Percentiles rank a stretch among this genome's conserved stretches.
phyloP scores from a whole-genome alignment of 768 basidiomycete species.

The Phallus indusiatus region DNA sequence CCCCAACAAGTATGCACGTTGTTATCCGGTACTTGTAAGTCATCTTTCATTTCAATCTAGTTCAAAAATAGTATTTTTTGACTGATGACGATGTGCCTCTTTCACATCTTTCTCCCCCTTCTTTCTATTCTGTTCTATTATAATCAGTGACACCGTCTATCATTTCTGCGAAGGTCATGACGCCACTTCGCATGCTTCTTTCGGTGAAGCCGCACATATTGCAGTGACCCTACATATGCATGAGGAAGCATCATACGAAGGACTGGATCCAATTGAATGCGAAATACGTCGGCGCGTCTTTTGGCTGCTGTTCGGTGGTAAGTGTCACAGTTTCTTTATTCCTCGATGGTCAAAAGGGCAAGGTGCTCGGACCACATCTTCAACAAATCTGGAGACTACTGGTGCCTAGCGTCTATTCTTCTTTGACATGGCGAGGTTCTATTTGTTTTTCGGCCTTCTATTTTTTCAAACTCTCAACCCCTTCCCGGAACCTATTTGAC shows the following conservation, averaged over 20 bases:
- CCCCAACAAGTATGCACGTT: slow-evolving; percentile 75
- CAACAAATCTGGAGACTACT: background rate
- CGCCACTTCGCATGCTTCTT: slow-evolving; percentile 79
- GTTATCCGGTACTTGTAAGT: slow-evolving; percentile 84
- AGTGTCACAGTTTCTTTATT: slow-evolving; percentile 15
- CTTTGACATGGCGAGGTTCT: background rate
- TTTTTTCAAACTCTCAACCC: background rate
- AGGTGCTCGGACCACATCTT: background rate
- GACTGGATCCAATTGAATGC: slow-evolving; percentile 77
- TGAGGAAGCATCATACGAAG: slow-evolving; percentile 76
- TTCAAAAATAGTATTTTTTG: slow-evolving; percentile 2
- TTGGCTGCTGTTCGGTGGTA: slow-evolving; percentile 86
- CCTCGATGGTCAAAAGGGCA: background rate
- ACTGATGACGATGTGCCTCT: background rate
- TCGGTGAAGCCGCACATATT: slow-evolving; percentile 80
- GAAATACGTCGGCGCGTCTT: slow-evolving; percentile 81
- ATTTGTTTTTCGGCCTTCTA: background rate
- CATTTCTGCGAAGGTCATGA: slow-evolving; percentile 87
- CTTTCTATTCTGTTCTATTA: slow-evolving; percentile 6
- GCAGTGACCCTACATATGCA: slow-evolving; percentile 78
- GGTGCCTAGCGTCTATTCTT: background rate
- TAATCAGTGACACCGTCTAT: slow-evolving; percentile 63
- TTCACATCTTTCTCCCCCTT: background rate
- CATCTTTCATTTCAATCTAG: background rate
- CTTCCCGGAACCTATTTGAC: slow-evolving; percentile 6